phyloP scores from a whole-genome alignment of 2,329 filamentous ascomycete species.

The Alternaria brassicicola region DNA sequence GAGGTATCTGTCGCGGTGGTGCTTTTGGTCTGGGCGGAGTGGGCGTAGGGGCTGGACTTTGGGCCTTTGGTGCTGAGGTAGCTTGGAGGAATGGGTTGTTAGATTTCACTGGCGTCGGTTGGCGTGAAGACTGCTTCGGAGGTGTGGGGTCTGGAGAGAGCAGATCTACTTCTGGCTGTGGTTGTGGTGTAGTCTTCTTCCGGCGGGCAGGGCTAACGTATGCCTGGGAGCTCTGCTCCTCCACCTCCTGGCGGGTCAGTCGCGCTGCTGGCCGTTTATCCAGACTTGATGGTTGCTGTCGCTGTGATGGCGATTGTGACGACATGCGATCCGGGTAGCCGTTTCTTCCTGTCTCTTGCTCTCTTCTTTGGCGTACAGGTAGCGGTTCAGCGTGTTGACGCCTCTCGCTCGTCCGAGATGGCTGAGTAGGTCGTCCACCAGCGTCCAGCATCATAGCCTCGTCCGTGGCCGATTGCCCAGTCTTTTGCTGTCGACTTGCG shows the following conservation, averaged over 20 bases:
- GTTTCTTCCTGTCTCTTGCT: conserved; percentile 32
- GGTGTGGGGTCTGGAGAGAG: conserved; percentile 53
- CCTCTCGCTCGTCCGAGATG: conserved; percentile 36
- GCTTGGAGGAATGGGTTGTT: conserved; percentile 49
- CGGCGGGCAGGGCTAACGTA: conserved; percentile 87
- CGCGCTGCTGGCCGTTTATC: conserved; percentile 60
- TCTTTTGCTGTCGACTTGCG: conserved; percentile 28
- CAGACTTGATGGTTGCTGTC: conserved; percentile 39
- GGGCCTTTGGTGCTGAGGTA: conserved; percentile 31
- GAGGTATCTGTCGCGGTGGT: conserved; percentile 66
- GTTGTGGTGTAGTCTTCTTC: conserved; percentile 67
- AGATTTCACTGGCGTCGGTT: conserved; percentile 46
- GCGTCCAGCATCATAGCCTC: conserved; percentile 79
- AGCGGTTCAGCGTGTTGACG: conserved; percentile 32
- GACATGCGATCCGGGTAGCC: conserved; percentile 45
- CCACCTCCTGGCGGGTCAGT: conserved; percentile 73
- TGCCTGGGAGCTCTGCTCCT: conserved; percentile 80
- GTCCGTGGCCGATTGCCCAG: conserved; percentile 49
- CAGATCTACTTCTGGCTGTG: conserved; percentile 61
- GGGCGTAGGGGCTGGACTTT: conserved; percentile 49
- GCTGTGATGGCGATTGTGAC: conserved; percentile 49
- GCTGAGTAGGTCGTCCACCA: conserved; percentile 61
- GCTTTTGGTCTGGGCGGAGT: conserved; percentile 55
- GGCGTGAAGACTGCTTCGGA: conserved; percentile 32
- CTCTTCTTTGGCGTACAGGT: conserved; percentile 32